phyloP scores from a whole-genome alignment of 2,329 filamentous ascomycete genomes.

The Metarhizium sp. region DNA sequence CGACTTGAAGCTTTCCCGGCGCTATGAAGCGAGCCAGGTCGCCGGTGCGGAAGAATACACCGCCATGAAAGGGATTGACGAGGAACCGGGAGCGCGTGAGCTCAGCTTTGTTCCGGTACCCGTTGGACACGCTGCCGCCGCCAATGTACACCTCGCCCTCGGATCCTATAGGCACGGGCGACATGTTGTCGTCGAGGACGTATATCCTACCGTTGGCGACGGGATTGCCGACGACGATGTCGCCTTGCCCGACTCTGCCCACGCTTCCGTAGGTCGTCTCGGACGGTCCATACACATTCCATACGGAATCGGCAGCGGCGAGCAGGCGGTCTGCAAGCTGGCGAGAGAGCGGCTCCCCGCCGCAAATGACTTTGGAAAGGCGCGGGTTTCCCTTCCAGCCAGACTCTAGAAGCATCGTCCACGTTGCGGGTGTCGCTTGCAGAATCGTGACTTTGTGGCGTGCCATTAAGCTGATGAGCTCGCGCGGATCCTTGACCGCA shows the following conservation, averaged over 20 bases:
- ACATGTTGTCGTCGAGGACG: conserved; percentile 25
- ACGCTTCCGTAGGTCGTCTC: conserved; percentile 14
- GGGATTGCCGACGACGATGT: conserved; percentile 7
- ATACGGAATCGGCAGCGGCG: not conserved
- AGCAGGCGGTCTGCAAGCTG: not conserved
- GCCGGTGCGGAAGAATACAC: conserved; percentile 12
- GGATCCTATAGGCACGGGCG: conserved; percentile 27
- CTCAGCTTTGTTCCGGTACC: not conserved
- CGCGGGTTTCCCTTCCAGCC: not conserved
- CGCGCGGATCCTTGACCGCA: not conserved
- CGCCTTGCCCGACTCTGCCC: conserved; percentile 15
- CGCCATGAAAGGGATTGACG: conserved; percentile 6
- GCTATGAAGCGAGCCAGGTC: conserved; percentile 11
- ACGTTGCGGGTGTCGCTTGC: not conserved
- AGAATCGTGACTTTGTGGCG: not conserved
- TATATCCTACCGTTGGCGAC: conserved; percentile 25
- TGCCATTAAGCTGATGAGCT: not conserved
- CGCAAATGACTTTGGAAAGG: not conserved
- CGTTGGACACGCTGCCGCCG: conserved; percentile 12
- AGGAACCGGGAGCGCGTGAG: conserved; percentile 5
- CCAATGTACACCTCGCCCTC: conserved; percentile 23
- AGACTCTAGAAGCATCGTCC: not conserved
- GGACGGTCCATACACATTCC: conserved; percentile 14
- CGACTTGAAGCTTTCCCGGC: conserved; percentile 7
- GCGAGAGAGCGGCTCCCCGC: not conserved